Evolutionary conservation across 2,329 filamentous ascomycete species (phyloP), one percentile per base, ranked within the genome.

Genomic region (Diaporthe vexans): DNA sequence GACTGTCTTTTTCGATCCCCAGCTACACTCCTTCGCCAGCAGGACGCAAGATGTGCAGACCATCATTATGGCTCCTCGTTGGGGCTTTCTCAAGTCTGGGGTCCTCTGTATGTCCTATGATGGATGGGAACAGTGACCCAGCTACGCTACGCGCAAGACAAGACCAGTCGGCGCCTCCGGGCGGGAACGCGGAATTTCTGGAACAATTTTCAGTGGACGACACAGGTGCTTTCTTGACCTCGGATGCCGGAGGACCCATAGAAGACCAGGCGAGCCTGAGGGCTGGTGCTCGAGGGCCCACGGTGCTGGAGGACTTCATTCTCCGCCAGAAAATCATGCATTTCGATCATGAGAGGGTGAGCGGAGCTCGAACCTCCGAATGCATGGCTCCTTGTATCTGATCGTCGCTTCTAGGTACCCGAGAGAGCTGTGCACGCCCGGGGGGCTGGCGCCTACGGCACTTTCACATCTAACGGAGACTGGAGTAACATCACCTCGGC

Each of bases 251-350:
- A 15, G 91, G 90, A 0, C 92, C 92, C 0, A 91, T 94, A 54
- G 86, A 86, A 61, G 93, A 94, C 40, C 91, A 93, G 78, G 85
- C 88, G 76, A 93, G 91, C 78, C 83, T 94, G 51, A 92, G 87
- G 78, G 92, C 88, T n/a, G 93, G 93, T 3, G 86, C 88, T 10
- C 86, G 92, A 58, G 93, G 93, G 1, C 88, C 93, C 1, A 92
- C 91, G 0, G 83, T 94, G 26, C 84, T 95, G 0, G 93, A 94
- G 79, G 93, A 94, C 80, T 94, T 93, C 68, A 91, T 93, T 76
- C 92, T 93, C 80, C 88, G 92, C 43, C 92, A 94, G 78, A 94
- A 93, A 84, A 92, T 93, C 56, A 90, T 90, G 63, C 90, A 89
- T 71, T 94, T 94, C 78, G 92, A 94, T 73, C 92, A 94, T 78